These are phyloP conservation scores for Xylaria digitata DNA, from an alignment of 2,329 filamentous ascomycete species.

Conservation along the genomic window DNA sequence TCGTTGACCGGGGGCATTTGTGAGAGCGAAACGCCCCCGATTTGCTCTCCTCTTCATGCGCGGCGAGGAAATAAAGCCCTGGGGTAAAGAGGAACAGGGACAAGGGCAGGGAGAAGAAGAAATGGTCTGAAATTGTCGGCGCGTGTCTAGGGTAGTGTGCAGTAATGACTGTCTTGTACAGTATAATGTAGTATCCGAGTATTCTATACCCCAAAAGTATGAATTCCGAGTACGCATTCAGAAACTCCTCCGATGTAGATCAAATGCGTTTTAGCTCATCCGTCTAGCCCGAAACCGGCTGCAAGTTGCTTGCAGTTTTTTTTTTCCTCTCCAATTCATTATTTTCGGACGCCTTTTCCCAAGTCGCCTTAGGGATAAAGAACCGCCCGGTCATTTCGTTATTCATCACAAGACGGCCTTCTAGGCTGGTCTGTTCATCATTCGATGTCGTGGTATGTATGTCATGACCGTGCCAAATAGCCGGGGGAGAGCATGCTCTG, in stretches of 20 bases:
- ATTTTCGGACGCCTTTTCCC: not conserved
- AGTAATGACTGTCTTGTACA: conserved; percentile 9
- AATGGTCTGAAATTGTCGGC: not conserved
- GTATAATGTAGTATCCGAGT: conserved; percentile 1
- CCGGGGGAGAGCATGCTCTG: not conserved
- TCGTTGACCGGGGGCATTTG: no score
- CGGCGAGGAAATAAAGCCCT: not conserved
- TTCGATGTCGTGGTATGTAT: not conserved
- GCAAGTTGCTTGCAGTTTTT: not conserved
- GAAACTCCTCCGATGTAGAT: not conserved
- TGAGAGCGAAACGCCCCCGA: not conserved
- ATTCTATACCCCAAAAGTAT: not conserved
- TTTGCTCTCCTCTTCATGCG: not conserved
- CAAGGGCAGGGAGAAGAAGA: not conserved
- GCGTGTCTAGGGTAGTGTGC: not conserved
- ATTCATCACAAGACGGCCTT: conserved; percentile 9
- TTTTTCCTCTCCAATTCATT: not conserved
- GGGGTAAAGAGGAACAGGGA: not conserved
- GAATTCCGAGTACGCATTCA: not conserved
- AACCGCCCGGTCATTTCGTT: not conserved
- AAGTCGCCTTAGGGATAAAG: not conserved
- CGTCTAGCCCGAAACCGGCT: not conserved
- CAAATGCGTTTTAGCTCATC: not conserved
- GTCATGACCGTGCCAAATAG: not conserved
- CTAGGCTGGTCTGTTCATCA: not conserved